These are phyloP conservation scores for Thelonectria discophora DNA, from an alignment of 2,329 filamentous ascomycete genomes.

Conservation along the genomic window DNA sequence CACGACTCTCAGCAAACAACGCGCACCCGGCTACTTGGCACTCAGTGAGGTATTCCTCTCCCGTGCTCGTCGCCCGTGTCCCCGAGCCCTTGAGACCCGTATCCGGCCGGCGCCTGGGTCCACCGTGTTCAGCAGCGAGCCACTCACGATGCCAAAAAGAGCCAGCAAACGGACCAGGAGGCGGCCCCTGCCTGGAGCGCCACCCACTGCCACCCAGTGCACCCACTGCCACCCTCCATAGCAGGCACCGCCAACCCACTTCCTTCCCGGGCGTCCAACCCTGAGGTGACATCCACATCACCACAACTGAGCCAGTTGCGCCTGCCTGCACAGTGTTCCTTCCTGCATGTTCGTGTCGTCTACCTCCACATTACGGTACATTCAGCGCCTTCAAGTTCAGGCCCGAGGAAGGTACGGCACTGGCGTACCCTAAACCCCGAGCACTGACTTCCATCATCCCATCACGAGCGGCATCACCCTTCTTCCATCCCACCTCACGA, in stretches of 20 bases:
- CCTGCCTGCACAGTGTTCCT: slow-evolving; percentile 13
- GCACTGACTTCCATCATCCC: slow-evolving; percentile 6
- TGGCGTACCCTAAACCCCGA: slow-evolving; percentile 2
- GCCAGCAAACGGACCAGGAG: no score
- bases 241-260: slow-evolving; percentile 13
- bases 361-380: no score
- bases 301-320: slow-evolving; percentile 7
- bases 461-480: slow-evolving; percentile 7
- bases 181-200: no score
- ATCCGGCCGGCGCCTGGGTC: slow-evolving; percentile 18
- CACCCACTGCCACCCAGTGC: slow-evolving; percentile 18
- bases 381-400: no score
- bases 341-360: slow-evolving; percentile 1
- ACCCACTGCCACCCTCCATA: slow-evolving; percentile 14
- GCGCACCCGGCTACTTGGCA: slow-evolving; percentile 1
- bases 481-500: slow-evolving; percentile 9
- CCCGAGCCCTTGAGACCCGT: slow-evolving; percentile 8
- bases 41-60: slow-evolving; percentile 9
- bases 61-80: slow-evolving; percentile 18
- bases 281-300: slow-evolving; percentile 6
- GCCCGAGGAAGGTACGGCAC: not conserved
- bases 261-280: slow-evolving; percentile 8
- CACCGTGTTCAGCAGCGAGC: slow-evolving; percentile 26
- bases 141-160: slow-evolving; percentile 12
- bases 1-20: slow-evolving; percentile 5